These are phyloP conservation scores for Hypoxylon fuscum DNA, from an alignment of 495 filamentous ascomycete genomes.

Conservation along the genomic window DNA sequence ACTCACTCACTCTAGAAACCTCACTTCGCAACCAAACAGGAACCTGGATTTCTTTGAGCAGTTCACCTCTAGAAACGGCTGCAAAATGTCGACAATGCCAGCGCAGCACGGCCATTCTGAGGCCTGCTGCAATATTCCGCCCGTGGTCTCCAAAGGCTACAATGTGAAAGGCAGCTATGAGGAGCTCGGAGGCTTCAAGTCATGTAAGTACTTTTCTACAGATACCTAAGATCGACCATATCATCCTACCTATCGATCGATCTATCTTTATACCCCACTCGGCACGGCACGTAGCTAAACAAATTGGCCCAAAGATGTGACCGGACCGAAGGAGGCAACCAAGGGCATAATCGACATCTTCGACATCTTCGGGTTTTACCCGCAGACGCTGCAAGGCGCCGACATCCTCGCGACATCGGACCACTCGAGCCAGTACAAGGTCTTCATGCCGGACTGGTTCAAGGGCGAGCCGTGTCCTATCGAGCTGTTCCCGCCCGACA, in stretches of 20 bases:
- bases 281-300: slow-evolving; percentile 1
- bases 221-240: neutral
- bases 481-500: slow-evolving; percentile 78
- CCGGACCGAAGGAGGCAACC: slow-evolving; percentile 65
- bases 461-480: slow-evolving; percentile 64
- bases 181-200: slow-evolving; percentile 70
- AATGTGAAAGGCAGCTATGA: slow-evolving; percentile 71
- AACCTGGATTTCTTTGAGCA: slow-evolving; percentile 13
- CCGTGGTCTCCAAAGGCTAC: slow-evolving; percentile 70
- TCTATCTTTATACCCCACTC: neutral
- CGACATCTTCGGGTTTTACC: slow-evolving; percentile 78
- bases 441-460: slow-evolving; percentile 78
- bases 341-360: slow-evolving; percentile 70
- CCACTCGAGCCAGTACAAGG: slow-evolving; percentile 64
- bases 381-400: slow-evolving; percentile 74
- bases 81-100: slow-evolving; percentile 62
- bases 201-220: slow-evolving; percentile 60
- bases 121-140: slow-evolving; percentile 79
- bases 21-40: slow-evolving; percentile 3
- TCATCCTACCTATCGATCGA: neutral
- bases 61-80: slow-evolving; percentile 23
- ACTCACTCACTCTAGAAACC: neutral
- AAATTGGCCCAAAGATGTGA: slow-evolving; percentile 59
- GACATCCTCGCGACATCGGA: slow-evolving; percentile 72
- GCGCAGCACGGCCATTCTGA: slow-evolving; percentile 63